Conservation (phyloP, 202 grass and related monocot species). For the Elaeis oleifera region DNA sequence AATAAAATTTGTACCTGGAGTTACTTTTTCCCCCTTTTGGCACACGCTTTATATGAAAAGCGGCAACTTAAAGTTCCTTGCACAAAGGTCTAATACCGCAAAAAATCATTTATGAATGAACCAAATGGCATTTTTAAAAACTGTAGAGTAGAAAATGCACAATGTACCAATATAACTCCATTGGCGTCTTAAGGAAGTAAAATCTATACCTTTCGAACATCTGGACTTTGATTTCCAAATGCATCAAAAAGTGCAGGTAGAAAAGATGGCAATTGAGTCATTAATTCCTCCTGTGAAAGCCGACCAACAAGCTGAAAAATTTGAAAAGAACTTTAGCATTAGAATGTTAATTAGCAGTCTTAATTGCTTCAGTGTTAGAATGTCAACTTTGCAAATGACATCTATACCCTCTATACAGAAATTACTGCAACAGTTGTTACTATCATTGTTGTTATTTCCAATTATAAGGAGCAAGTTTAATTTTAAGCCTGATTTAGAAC, state of each 20-base stretch:
- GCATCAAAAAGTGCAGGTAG: constrained; percentile 95
- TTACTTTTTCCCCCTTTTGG: too few species aligned
- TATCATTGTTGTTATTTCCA: too few species aligned
- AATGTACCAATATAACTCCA: constrained; percentile 2
- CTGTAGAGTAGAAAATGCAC: background rate
- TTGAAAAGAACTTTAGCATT: background rate
- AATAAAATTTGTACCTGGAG: too few species aligned
- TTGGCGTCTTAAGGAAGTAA: background rate
- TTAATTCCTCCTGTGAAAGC: constrained; percentile 78
- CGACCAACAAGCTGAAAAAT: constrained; percentile 76
- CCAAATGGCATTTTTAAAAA: too few species aligned
- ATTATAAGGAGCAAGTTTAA: too few species aligned
- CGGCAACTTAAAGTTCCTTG: too few species aligned
- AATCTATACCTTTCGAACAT: constrained; percentile 77
- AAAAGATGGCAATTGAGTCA: constrained; percentile 82
- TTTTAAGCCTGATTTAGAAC: too few species aligned
- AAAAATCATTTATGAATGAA: too few species aligned
- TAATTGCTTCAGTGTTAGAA: background rate
- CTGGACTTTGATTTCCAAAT: constrained; percentile 94
- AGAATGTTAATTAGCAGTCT: background rate
- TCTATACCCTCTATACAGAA: too few species aligned
- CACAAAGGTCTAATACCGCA: too few species aligned
- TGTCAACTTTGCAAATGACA: background rate
- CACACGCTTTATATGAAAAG: too few species aligned
- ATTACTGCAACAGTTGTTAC: too few species aligned